phyloP scores from a whole-genome alignment of 192 early-diverging fungal species.

The Entomortierella parvispora region DNA sequence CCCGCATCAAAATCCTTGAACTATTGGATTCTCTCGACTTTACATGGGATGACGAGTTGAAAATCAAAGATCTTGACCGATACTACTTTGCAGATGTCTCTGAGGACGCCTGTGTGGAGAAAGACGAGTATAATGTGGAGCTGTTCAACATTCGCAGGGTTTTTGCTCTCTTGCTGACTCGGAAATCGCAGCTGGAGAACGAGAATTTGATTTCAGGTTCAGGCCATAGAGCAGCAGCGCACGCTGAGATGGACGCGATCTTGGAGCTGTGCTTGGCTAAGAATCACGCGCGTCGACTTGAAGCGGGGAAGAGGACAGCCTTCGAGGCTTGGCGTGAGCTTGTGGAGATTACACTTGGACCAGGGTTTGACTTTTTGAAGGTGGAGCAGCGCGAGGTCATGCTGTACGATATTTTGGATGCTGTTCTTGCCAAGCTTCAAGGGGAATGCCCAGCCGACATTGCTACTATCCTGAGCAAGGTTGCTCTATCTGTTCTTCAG shows the following conservation, averaged over 20 bases:
- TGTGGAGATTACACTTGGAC: slow-evolving; percentile 74
- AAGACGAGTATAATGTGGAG: slow-evolving; percentile 65
- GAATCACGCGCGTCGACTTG: slow-evolving; percentile 80
- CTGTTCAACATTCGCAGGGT: slow-evolving; percentile 80
- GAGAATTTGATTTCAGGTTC: slow-evolving; percentile 55
- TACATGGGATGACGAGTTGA: slow-evolving; percentile 55
- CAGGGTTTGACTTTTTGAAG: slow-evolving; percentile 72
- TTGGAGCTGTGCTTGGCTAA: slow-evolving; percentile 72
- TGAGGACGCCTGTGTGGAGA: slow-evolving; percentile 57
- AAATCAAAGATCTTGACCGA: slow-evolving; percentile 25
- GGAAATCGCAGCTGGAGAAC: slow-evolving; percentile 56
- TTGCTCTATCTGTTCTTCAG: slow-evolving; percentile 66
- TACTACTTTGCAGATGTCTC: slow-evolving; percentile 60
- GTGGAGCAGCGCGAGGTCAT: slow-evolving; percentile 68
- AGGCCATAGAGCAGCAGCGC: slow-evolving; percentile 58
- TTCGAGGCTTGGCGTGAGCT: slow-evolving; percentile 87
- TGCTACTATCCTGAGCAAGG: slow-evolving; percentile 62
- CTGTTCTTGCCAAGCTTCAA: slow-evolving; percentile 70
- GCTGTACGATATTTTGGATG: slow-evolving; percentile 74
- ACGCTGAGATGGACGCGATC: slow-evolving; percentile 66
- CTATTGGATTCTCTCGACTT: slow-evolving; percentile 79
- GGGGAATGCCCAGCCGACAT: slow-evolving; percentile 55
- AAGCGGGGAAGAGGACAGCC: slow-evolving; percentile 72
- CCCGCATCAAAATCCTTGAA: slow-evolving; percentile 79
- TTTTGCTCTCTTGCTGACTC: slow-evolving; percentile 63